Base-by-base conservation (phyloP, 2,329 filamentous ascomycete genomes). In the Ustulina deusta region DNA sequence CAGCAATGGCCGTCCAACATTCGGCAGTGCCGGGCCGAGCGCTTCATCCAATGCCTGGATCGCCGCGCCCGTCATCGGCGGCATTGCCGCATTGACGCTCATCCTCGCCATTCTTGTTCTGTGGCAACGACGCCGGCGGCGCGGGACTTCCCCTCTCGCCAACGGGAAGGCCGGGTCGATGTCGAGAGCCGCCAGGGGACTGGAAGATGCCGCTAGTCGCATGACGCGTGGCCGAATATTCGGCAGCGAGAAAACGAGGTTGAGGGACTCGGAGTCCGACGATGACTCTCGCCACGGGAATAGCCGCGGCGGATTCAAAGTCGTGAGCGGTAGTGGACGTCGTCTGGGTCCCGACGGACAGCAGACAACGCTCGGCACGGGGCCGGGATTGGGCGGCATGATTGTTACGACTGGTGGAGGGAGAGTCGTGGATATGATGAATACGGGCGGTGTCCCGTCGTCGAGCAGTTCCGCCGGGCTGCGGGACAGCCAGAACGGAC, bases 1-100 rank as follows among this genome's bases (percentile, higher is more conserved):
- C 36, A 52, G 22, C 36, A 52, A 29, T 17, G 42, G 36, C 4
- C 61, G 51, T 15, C 61, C 56, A 0, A 51, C 17, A 6, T 66
- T 66, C 25, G 54, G 52, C 40, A n/a, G 36, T 22, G 1, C 34
- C n/a, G 52, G 25, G 3, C 3, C 66, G 13, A 65, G 58, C 49
- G 61, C 44, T 20, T 71, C 71, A 3, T 70, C 71, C 38, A 70
- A 68, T 29, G 78, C 78, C 3, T 79, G 78, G 78, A 77, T 80
- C 44, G 78, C 78, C 0, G 78, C 76, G 0, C 78, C 78, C 5
- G 75, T 79, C 1, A 77, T 80, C 2, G 78, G 78, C 38, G 71
- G 75, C 25, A 70, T 79, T 4, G 78, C 75, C 0, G 78, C 78
- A 10, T 67, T 79, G 49, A 73, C 75, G 9, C 72, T 79, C 3